Base-by-base conservation (phyloP, 495 filamentous ascomycete genomes). In the Penicillium ochrochloron region DNA sequence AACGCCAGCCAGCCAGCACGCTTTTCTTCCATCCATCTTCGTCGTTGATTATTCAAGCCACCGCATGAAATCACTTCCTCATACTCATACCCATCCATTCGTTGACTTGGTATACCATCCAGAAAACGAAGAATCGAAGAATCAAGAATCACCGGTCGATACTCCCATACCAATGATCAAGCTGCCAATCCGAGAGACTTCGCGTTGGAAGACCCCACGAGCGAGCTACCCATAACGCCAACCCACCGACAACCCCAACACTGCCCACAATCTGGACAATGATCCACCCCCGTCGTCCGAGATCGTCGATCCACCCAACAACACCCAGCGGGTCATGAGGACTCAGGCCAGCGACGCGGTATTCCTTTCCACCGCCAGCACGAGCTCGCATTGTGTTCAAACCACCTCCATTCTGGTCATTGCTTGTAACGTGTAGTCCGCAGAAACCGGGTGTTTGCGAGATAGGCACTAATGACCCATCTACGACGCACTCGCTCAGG, bases 251-350 rank as follows among this genome's bases (percentile, higher is more conserved):
- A 19, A 94, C 79, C 0, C 92, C 89, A 52, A 92, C 81, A 44
- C 88, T 85, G 1, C 92, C 90, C n/a, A 94, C 79, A 14, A 97
- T 83, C 75, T 92, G 89, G n/a, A 96, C 75, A 3, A 89, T 85
- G 52, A 88, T 63, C 84, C 90, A 88, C 2, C 92, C 85, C 61
- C 82, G 86, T 29, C 82, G 80, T 62, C 83, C 84, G 61, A 96
- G 68, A 31, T 89, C 86, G n/a, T 89, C 88, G 11, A 85, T 84
- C 70, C 90, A 86, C 62, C 87, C 82, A 62, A 94, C 79, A 25
- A 96, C 67, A 3, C 92, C 92, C 0, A 96, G 79, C 7, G 93
- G 93, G 73, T 97, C 93, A 59, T 89, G 70, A 70, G 58, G 81
- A 72, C 75, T 87, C 67, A 69, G 75, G 67, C 66, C 76, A 34